These are phyloP conservation scores for Metschnikowia matae DNA, from an alignment of 805 yeast genomes.

Conservation along the genomic window DNA sequence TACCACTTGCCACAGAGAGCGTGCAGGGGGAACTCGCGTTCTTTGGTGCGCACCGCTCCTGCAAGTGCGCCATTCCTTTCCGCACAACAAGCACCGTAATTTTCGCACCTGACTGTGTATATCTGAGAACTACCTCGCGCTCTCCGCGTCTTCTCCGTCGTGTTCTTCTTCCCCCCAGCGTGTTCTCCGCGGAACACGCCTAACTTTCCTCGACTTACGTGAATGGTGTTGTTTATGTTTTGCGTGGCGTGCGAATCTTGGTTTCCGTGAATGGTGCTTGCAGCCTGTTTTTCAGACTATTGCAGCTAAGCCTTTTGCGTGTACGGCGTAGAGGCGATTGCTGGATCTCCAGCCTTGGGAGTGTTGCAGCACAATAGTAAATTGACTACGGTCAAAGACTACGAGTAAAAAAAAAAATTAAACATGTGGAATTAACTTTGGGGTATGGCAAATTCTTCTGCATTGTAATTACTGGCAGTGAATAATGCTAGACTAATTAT, in stretches of 20 bases:
- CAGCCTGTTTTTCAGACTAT: neutral
- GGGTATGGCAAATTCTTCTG: no score
- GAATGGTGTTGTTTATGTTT: neutral
- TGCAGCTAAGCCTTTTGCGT: neutral
- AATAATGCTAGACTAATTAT: no score
- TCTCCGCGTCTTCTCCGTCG: constrained; percentile 5
- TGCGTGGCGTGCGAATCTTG: neutral
- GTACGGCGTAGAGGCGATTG: neutral
- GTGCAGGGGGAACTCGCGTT: constrained; percentile 20
- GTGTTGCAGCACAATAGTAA: no score
- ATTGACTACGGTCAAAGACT: no score
- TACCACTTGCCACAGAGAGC: constrained; percentile 18
- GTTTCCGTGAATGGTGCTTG: neutral
- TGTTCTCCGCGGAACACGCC: constrained; percentile 3
- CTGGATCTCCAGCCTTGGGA: no score
- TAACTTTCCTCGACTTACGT: neutral
- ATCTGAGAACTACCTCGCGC: constrained; percentile 13
- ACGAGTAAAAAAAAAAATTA: no score
- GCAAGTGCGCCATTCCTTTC: constrained; percentile 10
- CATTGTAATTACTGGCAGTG: no score
- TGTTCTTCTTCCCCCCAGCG: no score
- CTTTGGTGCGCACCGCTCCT: constrained; percentile 12
- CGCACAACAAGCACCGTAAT: constrained; percentile 8
- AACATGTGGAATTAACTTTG: no score
- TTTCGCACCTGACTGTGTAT: constrained; percentile 14